Base-by-base conservation (phyloP, 768 basidiomycete genomes). In the Lentinus tigrinus region DNA sequence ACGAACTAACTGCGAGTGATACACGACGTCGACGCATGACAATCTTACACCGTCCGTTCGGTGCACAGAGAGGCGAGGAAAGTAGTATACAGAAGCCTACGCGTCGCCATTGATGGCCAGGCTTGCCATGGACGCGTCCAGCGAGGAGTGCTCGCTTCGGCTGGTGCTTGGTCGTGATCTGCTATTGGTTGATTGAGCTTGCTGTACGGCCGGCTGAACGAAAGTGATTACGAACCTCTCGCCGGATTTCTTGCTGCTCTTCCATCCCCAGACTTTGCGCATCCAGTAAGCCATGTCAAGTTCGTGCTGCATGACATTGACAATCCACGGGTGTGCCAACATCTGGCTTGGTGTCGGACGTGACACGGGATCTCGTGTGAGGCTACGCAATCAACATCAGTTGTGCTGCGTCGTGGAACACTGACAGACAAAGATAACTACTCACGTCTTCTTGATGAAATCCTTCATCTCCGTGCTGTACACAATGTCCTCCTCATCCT, bases 281-380 rank as follows among this genome's bases (percentile, higher is more conserved):
- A 94, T 87, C 93, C 93, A 96, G 67, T 83, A 85, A 7, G 85
- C 88, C 91, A 96, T 95, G 59, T 91, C 85, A 38, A 91, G 87
- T 63, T 93, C 91, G 69, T 87, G 83, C 70, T 84, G 85, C 83
- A 93, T 91, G 52, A 83, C 79, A 56, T 78, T 77, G 52, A 80
- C 73, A 58, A 97, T 86, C 91, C 93, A 97, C 9, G 87, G 87
- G 70, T 97, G 95, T 42, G 75, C 72, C 51, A 95, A 77, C 82
- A 96, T 85, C 64, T 93, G 87, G 65, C 81, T 87, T 1, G 95
- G 95, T 46, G 85, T 86, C 19, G 93, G 93, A 44, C 95, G 85
- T 49, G 78, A 75, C 19, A 75, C 70, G 31, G 86, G 79, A 63
- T 89, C 85, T 40, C 90, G 83, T 60, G 81, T 90, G 60, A 93